A percentile compares a stretch with the other conserved stretches of the same genome.
Conservation (phyloP, 1,284 basidiomycete species). For the Meripilus lineatus region DNA sequence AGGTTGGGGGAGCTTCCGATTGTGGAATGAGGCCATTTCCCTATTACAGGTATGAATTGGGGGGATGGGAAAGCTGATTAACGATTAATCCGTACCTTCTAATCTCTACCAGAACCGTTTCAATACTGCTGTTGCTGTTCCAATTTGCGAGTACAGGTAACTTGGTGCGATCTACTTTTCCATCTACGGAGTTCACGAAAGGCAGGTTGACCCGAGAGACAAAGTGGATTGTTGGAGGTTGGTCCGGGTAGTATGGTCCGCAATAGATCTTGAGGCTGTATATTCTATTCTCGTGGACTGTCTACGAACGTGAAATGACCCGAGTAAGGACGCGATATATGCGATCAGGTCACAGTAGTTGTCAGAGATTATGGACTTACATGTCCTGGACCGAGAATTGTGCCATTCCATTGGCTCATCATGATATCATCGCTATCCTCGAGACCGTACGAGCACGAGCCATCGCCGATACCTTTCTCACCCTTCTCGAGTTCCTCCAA, state of each 20-base stretch:
- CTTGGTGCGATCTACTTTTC: slow-evolving; percentile 72
- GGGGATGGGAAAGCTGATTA: not conserved
- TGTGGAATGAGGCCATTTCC: slow-evolving; percentile 90
- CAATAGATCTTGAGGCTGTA: slow-evolving; percentile 94
- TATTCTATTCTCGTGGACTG: slow-evolving; percentile 97
- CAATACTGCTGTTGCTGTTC: slow-evolving; percentile 74
- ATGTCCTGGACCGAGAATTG: slow-evolving; percentile 97
- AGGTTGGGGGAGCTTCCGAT: slow-evolving; percentile 94
- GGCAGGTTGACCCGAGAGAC: slow-evolving; percentile 93
- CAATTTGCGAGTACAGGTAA: slow-evolving; percentile 71
- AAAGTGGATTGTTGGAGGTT: slow-evolving; percentile 78
- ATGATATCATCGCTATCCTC: slow-evolving; percentile 90
- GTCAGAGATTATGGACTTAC: slow-evolving; percentile 41
- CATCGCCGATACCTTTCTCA: slow-evolving; percentile 98
- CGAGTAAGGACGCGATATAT: slow-evolving; percentile 9
- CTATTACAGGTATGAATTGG: slow-evolving; percentile 35
- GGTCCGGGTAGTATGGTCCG: slow-evolving; percentile 79
- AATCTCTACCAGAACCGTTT: slow-evolving; percentile 88
- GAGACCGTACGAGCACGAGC: slow-evolving; percentile 92
- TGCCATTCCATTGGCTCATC: slow-evolving; percentile 99
- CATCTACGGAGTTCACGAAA: slow-evolving; percentile 76
- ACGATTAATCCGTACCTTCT: slow-evolving; percentile 56
- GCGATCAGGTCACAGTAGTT: slow-evolving; percentile 11
- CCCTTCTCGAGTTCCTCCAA: slow-evolving; percentile 99
- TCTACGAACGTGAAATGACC: slow-evolving; percentile 40